phyloP scores from a whole-genome alignment of 257 asterid genomes.

The Solanum raphanifolium region DNA sequence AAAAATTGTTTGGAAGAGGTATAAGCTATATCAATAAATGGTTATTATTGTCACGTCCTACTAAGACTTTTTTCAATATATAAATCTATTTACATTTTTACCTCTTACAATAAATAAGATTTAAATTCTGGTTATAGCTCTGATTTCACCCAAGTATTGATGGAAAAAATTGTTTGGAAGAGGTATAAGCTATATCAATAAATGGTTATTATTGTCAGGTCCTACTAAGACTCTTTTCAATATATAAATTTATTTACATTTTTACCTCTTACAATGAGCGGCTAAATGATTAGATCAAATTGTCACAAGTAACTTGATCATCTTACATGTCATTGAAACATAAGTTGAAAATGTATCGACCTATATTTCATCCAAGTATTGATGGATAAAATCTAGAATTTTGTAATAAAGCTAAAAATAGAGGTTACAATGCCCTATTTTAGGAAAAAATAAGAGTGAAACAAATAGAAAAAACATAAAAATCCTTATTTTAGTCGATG shows the following conservation, averaged over 20 bases:
- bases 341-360: background rate
- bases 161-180: background rate
- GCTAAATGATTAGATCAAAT: background rate
- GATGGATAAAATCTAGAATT: background rate
- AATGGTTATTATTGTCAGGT: background rate
- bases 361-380: background rate
- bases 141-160: background rate
- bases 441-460: background rate
- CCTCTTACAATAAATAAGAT: too few relatives aligned
- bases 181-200: background rate
- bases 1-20: background rate
- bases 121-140: background rate
- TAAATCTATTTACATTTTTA: background rate
- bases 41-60: background rate
- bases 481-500: fast-evolving
- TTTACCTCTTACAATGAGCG: background rate
- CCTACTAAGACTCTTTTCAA: too few relatives aligned
- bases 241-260: background rate
- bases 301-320: too few relatives aligned
- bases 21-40: background rate
- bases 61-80: too few relatives aligned
- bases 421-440: background rate
- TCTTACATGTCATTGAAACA: background rate
- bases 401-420: background rate
- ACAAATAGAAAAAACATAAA: background rate